Evolutionary conservation across 768 basidiomycete genomes (phyloP).

Genomic region (Crucibulum laeve): DNA sequence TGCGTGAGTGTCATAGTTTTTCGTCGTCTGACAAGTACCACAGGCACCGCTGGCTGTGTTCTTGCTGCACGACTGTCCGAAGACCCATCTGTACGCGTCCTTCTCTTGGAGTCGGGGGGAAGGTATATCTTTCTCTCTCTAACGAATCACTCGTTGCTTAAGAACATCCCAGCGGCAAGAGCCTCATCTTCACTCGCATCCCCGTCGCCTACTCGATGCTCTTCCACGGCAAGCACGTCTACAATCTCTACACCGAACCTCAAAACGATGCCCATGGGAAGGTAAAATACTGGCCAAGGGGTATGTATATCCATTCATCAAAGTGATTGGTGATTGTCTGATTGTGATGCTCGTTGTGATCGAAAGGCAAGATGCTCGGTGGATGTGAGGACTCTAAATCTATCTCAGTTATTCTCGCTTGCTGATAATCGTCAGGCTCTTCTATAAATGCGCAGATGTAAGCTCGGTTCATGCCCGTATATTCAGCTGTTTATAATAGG

Average conservation of each 20-base stretch:
- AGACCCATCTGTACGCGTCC: slow-evolving; percentile 42
- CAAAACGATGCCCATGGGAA: slow-evolving; percentile 42
- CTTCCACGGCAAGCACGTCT: slow-evolving; percentile 39
- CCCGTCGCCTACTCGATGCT: slow-evolving; percentile 37
- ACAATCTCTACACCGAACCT: slow-evolving; percentile 48
- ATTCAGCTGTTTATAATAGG: background rate
- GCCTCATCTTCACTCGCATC: slow-evolving; percentile 31
- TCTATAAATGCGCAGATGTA: slow-evolving; percentile 63
- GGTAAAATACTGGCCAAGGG: slow-evolving; percentile 58
- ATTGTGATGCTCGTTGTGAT: too few relatives aligned
- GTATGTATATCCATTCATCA: slow-evolving; percentile 22
- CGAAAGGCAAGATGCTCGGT: slow-evolving; percentile 65
- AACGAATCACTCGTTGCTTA: slow-evolving; percentile 2
- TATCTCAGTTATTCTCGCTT: background rate
- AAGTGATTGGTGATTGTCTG: too few relatives aligned
- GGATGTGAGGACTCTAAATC: slow-evolving; percentile 46
- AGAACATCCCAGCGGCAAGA: slow-evolving; percentile 33
- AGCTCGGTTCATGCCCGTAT: background rate
- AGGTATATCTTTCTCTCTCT: slow-evolving; percentile 34
- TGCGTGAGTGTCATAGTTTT: background rate
- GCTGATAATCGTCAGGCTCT: slow-evolving; percentile 36
- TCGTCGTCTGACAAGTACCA: too few relatives aligned
- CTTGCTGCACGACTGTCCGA: slow-evolving; percentile 57
- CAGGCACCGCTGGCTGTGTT: slow-evolving; percentile 58
- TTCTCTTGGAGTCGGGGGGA: slow-evolving; percentile 53